A percentile compares a stretch with the other conserved stretches of the same genome.
These are phyloP conservation scores for Alternaria gaisen DNA, from an alignment of 2,329 filamentous ascomycete genomes.

Conservation along the genomic window DNA sequence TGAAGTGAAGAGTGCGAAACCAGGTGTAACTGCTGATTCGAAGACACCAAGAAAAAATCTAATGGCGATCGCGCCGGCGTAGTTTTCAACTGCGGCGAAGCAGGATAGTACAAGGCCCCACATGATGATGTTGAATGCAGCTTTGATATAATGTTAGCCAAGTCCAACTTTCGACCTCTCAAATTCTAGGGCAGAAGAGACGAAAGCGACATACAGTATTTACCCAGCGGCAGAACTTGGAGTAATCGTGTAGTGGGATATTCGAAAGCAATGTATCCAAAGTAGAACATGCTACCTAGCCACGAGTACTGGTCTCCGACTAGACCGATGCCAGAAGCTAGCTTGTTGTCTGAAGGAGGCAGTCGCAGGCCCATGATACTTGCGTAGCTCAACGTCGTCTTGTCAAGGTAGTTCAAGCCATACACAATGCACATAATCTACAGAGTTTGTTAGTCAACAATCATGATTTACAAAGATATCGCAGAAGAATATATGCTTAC, in stretches of 20 bases:
- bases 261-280: constrained; percentile 67
- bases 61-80: constrained; percentile 68
- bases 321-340: constrained; percentile 54
- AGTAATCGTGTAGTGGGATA: constrained; percentile 72
- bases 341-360: constrained; percentile 38
- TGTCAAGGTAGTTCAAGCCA: constrained; percentile 69
- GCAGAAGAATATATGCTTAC: constrained; percentile 30
- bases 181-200: too few species aligned
- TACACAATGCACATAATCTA: constrained; percentile 65
- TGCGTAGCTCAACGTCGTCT: constrained; percentile 64
- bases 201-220: constrained; percentile 59
- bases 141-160: constrained; percentile 21
- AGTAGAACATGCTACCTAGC: constrained; percentile 62
- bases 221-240: constrained; percentile 70
- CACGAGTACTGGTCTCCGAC: constrained; percentile 63
- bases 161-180: neutral
- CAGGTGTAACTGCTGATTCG: constrained; percentile 73
- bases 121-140: constrained; percentile 68
- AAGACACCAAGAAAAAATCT: constrained; percentile 74
- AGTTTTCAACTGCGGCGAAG: constrained; percentile 70
- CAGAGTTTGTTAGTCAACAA: neutral
- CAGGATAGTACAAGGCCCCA: constrained; percentile 70
- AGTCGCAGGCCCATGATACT: constrained; percentile 60
- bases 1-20: constrained; percentile 72
- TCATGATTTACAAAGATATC: neutral